Evolutionary conservation across 257 asterid genomes (phyloP).

Genomic region (Misopates orontium): DNA sequence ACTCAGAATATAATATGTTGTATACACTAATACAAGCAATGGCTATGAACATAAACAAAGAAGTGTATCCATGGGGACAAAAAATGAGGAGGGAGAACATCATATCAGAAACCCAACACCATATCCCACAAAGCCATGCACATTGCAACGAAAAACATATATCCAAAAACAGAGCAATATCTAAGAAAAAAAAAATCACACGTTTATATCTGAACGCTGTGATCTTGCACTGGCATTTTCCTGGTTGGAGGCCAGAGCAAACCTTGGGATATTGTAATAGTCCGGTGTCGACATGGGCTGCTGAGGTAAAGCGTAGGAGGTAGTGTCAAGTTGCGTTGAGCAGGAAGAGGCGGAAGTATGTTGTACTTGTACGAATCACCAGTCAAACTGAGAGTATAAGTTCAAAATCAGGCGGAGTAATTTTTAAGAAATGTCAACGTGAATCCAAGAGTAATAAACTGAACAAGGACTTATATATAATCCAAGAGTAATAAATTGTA

Average conservation of each 20-base stretch:
- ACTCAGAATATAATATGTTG: not conserved
- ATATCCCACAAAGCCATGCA: conserved; percentile 9
- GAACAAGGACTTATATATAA: too few relatives aligned
- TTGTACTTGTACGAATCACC: conserved; percentile 74
- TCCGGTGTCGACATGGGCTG: conserved; percentile 94
- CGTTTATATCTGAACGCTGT: conserved; percentile 81
- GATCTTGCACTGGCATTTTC: conserved; percentile 54
- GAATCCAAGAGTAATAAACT: too few relatives aligned
- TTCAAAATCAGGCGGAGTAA: too few relatives aligned
- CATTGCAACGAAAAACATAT: not conserved
- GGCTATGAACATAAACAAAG: not conserved
- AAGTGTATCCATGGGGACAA: not conserved
- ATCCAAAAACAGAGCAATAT: not conserved
- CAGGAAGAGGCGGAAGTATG: conserved; percentile 88
- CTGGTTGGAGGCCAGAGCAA: conserved; percentile 43
- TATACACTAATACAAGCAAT: not conserved
- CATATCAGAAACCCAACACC: not conserved
- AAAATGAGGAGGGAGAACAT: not conserved
- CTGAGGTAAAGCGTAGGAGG: conserved; percentile 97
- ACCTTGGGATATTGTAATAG: conserved; percentile 69
- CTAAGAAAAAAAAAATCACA: conserved; percentile 34
- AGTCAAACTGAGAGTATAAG: conserved; percentile 35
- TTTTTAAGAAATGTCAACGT: too few relatives aligned
- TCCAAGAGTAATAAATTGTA: too few relatives aligned
- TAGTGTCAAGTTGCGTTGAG: conserved; percentile 88